Evolutionary conservation across 2,329 filamentous ascomycete species (phyloP).

Genomic region (Cercospora sojina): DNA sequence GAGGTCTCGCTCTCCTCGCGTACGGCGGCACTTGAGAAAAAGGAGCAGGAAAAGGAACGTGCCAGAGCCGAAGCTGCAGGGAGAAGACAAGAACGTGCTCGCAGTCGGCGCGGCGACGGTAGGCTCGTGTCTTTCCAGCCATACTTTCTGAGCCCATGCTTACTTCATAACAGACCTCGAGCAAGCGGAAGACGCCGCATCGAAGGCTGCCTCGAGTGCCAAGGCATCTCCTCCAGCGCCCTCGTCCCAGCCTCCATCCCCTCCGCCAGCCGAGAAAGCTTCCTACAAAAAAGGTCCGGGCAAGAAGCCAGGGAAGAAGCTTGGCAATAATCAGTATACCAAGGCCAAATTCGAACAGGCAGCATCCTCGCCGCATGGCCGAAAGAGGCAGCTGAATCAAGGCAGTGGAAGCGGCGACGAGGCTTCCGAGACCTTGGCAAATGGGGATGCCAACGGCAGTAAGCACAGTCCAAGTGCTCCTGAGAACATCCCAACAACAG

Average conservation of each 20-base stretch:
- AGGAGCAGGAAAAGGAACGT: slow-evolving; percentile 66
- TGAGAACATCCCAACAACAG: slow-evolving; percentile 42
- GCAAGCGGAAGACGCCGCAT: slow-evolving; percentile 68
- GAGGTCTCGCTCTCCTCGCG: slow-evolving; percentile 53
- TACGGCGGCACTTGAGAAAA: slow-evolving; percentile 64
- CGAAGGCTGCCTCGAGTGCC: slow-evolving; percentile 44
- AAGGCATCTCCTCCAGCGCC: slow-evolving; percentile 41
- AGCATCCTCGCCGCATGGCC: slow-evolving; percentile 50
- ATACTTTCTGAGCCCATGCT: background rate
- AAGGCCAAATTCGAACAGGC: slow-evolving; percentile 52
- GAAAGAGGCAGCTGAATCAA: slow-evolving; percentile 30
- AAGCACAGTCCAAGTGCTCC: slow-evolving; percentile 44
- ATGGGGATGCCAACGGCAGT: slow-evolving; percentile 34
- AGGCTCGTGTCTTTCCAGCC: slow-evolving; percentile 32
- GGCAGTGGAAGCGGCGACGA: slow-evolving; percentile 37
- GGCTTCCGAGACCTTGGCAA: slow-evolving; percentile 41
- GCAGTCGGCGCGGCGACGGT: slow-evolving; percentile 80
- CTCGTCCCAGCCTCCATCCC: slow-evolving; percentile 44
- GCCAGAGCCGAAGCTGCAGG: slow-evolving; percentile 71
- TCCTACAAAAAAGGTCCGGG: slow-evolving; percentile 63
- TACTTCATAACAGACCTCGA: slow-evolving; percentile 35
- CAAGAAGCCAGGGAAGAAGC: slow-evolving; percentile 55
- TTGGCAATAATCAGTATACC: slow-evolving; percentile 79
- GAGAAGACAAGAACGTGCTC: slow-evolving; percentile 78
- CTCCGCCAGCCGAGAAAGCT: slow-evolving; percentile 44